Conservation (phyloP, 2,329 filamentous ascomycete genomes). For the Pestalotiopsis sp. region DNA sequence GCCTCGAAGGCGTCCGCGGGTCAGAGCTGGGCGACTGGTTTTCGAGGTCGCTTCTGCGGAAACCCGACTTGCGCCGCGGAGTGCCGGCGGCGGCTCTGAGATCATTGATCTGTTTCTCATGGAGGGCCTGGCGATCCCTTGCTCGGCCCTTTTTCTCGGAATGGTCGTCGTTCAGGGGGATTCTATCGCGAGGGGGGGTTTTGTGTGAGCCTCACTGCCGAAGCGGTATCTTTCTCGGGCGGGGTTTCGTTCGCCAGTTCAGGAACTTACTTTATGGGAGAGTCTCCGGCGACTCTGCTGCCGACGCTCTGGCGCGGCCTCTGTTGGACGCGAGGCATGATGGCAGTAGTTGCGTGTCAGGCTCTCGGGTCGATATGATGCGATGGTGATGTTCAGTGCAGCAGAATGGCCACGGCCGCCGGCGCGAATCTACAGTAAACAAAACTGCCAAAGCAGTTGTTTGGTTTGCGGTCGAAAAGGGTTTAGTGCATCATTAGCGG, state of each 20-base stretch:
- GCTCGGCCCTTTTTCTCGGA: slow-evolving; percentile 88
- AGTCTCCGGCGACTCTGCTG: slow-evolving; percentile 47
- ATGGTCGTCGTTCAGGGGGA: slow-evolving; percentile 94
- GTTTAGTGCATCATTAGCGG: background rate
- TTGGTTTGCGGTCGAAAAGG: background rate
- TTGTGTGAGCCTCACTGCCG: slow-evolving; percentile 9
- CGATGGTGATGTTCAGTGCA: slow-evolving; percentile 17
- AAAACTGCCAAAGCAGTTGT: slow-evolving; percentile 6
- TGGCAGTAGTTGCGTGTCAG: slow-evolving; percentile 22
- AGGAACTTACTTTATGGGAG: slow-evolving; percentile 56
- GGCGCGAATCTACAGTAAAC: slow-evolving; percentile 6
- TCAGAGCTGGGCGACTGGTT: slow-evolving; percentile 59
- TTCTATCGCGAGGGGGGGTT: slow-evolving; percentile 52
- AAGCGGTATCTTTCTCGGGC: background rate
- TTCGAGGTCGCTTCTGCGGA: slow-evolving; percentile 61
- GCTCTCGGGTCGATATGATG: slow-evolving; percentile 20
- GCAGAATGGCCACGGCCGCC: slow-evolving; percentile 8
- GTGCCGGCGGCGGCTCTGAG: slow-evolving; percentile 76
- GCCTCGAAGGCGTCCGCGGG: slow-evolving; percentile 54
- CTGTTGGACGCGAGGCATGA: slow-evolving; percentile 63
- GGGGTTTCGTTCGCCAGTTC: background rate
- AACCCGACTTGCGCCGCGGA: slow-evolving; percentile 67
- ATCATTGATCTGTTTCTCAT: slow-evolving; percentile 90
- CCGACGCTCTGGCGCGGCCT: slow-evolving; percentile 51
- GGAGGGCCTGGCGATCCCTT: slow-evolving; percentile 83